phyloP scores from a whole-genome alignment of 2,329 filamentous ascomycete genomes.

The Xylariaceae sp. region DNA sequence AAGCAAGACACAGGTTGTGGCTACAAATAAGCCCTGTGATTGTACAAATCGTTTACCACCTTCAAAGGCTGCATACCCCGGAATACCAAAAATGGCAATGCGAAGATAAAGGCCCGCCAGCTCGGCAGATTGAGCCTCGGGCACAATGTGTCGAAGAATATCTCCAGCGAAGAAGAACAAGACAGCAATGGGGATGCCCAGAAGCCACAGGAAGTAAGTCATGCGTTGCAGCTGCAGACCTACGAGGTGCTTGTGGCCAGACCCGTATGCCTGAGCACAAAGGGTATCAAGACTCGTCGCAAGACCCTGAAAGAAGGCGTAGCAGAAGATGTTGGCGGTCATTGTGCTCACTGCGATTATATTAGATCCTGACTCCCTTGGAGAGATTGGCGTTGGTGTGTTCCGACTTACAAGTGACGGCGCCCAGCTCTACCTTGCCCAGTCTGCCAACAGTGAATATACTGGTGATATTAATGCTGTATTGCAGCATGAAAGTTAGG shows the following conservation, averaged over 20 bases:
- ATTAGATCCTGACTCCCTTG: constrained; percentile 14
- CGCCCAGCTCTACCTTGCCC: constrained; percentile 64
- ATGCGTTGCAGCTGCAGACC: constrained; percentile 78
- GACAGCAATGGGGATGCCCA: constrained; percentile 64
- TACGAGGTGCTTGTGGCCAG: constrained; percentile 82
- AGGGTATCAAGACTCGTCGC: constrained; percentile 88
- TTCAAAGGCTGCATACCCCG: constrained; percentile 72
- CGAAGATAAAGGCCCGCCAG: constrained; percentile 71
- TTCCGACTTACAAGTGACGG: constrained; percentile 47
- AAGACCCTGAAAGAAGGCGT: constrained; percentile 75
- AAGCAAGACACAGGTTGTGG: constrained; percentile 70
- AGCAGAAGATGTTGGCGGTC: constrained; percentile 74
- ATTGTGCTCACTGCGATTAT: constrained; percentile 55
- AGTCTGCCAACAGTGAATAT: constrained; percentile 74
- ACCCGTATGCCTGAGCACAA: constrained; percentile 90
- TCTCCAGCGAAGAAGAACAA: constrained; percentile 64
- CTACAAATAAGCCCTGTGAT: constrained; percentile 76
- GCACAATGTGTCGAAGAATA: constrained; percentile 61
- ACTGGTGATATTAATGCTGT: constrained; percentile 76
- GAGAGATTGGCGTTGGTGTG: neutral
- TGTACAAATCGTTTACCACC: constrained; percentile 74
- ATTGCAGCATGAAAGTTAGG: constrained; percentile 71
- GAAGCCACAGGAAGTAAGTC: constrained; percentile 66
- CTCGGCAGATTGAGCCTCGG: constrained; percentile 63
- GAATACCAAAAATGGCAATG: constrained; percentile 63